Evolutionary conservation across 306 rosid genomes (phyloP), one percentile per base, ranked within the genome.

Genomic region (Canavalia gladiata): DNA sequence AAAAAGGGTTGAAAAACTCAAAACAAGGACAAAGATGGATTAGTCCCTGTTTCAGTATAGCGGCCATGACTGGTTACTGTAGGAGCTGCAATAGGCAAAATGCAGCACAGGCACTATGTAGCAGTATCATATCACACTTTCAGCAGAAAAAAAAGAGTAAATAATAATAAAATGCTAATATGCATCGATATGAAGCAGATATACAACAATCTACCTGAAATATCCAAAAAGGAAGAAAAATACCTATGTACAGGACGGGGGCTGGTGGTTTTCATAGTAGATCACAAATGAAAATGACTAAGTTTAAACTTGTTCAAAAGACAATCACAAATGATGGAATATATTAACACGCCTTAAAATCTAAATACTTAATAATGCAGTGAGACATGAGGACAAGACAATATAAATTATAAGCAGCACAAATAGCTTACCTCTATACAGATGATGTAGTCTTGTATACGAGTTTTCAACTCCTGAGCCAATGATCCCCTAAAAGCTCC

Each of bases 361-460:
- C 47, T 43, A 43, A 43, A 7, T 43, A 43, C 25, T 43, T 43
- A 43, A 43, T 43, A 43, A 43, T 43, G 47, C 47, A 43, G 7
- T 43, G 6, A 4, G 0, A 43, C 25, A 18, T 18, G 25, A 18
- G 25, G 47, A 72, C 30, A 59, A 3, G 35, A 37, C 7, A 71
- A 71, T 49, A 37, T 10, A 59, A 62, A 60, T 29, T n/a, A 11
- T 8, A 52, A 8, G 42, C 59, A 31, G 67, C 46, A 43, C 13
- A 25, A 81, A 43, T 51, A 60, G 51, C 84, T 51, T 41, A 92
- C 97, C 97, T 92, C 95, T 80, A 92, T 92, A 90, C 97, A 92
- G 74, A 92, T 92, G 58, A 92, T 86, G 81, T 92, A 92, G 79
- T 90, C 97, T 86, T 90, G 95, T 65, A 92, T 90, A 42, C 94